Percentiles rank a stretch among this genome's conserved stretches.
phyloP scores from a whole-genome alignment of 345 rosid species.

The Sapria himalayana region DNA sequence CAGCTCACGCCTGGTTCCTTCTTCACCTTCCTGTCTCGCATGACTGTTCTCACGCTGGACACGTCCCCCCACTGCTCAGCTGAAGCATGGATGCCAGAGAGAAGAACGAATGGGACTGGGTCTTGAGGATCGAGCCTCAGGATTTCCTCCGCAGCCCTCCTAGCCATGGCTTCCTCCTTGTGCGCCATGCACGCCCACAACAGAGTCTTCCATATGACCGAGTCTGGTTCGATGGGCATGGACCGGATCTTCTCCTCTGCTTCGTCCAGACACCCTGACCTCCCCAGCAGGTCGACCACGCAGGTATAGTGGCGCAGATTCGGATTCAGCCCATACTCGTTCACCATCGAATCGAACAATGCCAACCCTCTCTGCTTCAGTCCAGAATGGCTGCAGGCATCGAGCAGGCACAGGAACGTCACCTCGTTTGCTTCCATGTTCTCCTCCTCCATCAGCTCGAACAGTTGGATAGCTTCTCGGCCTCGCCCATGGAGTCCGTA shows the following conservation, averaged over 20 bases:
- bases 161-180: conserved; percentile 38
- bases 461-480: conserved; percentile 34
- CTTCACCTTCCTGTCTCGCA: conserved; percentile 47
- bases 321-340: conserved; percentile 27
- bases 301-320: conserved; percentile 43
- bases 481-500: conserved; percentile 70
- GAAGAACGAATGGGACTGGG: conserved; percentile 51
- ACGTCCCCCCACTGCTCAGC: conserved; percentile 44
- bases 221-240: conserved; percentile 40
- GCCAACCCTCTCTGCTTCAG: conserved; percentile 43
- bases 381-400: conserved; percentile 71
- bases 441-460: conserved; percentile 26
- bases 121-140: conserved; percentile 38
- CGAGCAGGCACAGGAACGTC: conserved; percentile 46
- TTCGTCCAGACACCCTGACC: conserved; percentile 38
- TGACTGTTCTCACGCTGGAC: conserved; percentile 34
- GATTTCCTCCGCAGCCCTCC: conserved; percentile 31
- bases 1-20: conserved; percentile 73
- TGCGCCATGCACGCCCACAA: conserved; percentile 51
- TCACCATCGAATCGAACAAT: conserved; percentile 32
- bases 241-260: conserved; percentile 50
- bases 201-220: conserved; percentile 57
- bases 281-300: conserved; percentile 51
- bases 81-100: conserved; percentile 45
- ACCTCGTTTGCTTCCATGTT: conserved; percentile 29